phyloP scores from a whole-genome alignment of 2,329 filamentous ascomycete genomes.

The Aspergillus chevalieri region DNA sequence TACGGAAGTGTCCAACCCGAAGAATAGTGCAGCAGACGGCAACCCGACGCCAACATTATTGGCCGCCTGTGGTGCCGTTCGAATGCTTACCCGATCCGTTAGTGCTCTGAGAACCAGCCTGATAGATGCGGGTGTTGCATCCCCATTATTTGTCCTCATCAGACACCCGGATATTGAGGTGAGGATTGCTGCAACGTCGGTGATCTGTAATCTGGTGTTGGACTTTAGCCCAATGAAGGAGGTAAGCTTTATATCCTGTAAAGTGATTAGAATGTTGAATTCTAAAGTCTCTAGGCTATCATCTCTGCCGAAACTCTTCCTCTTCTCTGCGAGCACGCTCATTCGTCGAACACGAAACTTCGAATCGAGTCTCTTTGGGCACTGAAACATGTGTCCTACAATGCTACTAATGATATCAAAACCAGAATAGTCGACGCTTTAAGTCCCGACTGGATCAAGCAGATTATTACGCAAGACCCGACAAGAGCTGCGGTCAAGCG shows the following conservation, averaged over 20 bases:
- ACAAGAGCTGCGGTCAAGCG: constrained; percentile 22
- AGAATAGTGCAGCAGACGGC: constrained; percentile 53
- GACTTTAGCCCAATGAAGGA: constrained; percentile 89
- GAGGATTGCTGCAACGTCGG: constrained; percentile 76
- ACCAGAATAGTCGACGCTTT: constrained; percentile 71
- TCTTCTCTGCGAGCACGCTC: constrained; percentile 75
- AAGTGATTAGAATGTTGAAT: too few species aligned
- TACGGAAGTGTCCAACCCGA: constrained; percentile 21
- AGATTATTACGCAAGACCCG: constrained; percentile 61
- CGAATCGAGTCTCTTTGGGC: constrained; percentile 87
- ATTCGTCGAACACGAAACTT: constrained; percentile 70
- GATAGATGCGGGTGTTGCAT: constrained; percentile 75
- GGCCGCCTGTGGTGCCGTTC: constrained; percentile 75
- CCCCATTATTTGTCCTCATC: constrained; percentile 70
- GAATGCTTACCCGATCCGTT: constrained; percentile 78
- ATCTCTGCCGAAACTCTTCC: constrained; percentile 67
- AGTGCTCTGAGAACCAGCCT: constrained; percentile 77
- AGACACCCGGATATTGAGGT: constrained; percentile 70
- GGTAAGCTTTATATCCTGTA: constrained; percentile 46
- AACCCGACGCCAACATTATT: constrained; percentile 75
- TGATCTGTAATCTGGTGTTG: constrained; percentile 76
- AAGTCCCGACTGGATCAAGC: constrained; percentile 71
- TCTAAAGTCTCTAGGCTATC: constrained; percentile 51
- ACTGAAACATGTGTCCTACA: constrained; percentile 79
- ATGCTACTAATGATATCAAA: constrained; percentile 65